Evolutionary conservation across 208 protist genomes (phyloP), one percentile per base, ranked within the genome.

Genomic region (Leishmania guyanensis): DNA sequence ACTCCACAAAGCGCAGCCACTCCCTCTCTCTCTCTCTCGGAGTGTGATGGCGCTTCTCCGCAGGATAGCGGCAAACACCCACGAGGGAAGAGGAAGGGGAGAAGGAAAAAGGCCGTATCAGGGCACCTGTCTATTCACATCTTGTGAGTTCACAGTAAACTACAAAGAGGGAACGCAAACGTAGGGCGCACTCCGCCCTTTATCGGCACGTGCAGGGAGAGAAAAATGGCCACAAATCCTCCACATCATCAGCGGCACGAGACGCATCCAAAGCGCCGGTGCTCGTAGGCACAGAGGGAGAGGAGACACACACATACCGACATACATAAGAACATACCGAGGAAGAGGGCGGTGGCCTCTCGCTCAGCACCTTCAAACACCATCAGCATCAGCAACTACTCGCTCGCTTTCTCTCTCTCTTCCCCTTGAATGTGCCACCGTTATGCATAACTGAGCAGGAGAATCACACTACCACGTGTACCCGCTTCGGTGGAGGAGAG

Each of bases 401-500:
- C 33, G 22, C 46, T 17, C 53, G 29, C 36, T 14, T n/a, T 33
- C 56, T 26, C 39, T 54, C 56, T 29, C 51, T 39, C 76, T 33
- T 36, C 39, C 48, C 58, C 29, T 58, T 39, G 14, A 16, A 29
- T 43, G 33, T 29, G 14, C 8, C 64, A 22, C 64, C 10, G 36
- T 43, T 12, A 69, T 69, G 12, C 64, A 69, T 17, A 26, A 33
- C 66, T 14, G 5, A n/a, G 8, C 69, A n/a, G 20, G 39, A 26
- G 46, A 54, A 51, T 73, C 69, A 84, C 9, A 81, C 74, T 0
- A 79, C 66, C 26, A 86, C n/a, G 33, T 79, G 82, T 62, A 86
- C 82, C 1, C 73, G 82, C 75, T 82, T 82, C 26, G 46, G 46
- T 22, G 73, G 51, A 33, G 77, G 77, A 3, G 78, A n/a, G 26